Evolutionary conservation across 768 basidiomycete species (phyloP), one percentile per base, ranked within the genome.

Genomic region (Mycena vitilis): DNA sequence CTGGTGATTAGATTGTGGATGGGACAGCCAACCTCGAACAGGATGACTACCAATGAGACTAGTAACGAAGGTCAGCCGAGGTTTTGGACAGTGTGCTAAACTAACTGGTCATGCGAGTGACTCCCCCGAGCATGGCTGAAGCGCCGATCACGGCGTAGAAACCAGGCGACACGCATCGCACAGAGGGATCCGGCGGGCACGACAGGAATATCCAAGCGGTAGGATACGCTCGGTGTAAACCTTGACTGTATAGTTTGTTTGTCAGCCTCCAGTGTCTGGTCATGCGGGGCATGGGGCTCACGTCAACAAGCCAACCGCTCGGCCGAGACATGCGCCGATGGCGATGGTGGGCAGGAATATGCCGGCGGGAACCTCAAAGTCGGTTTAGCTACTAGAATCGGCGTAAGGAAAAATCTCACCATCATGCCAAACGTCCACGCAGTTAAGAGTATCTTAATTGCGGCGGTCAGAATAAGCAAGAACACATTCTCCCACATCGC

Each of bases 351-450:
- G 91, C 25, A 93, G 77, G 77, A 93, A 93, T 30, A 93, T 91
- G 67, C 91, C 91, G 36, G 91, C 90, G 45, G 91, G 91, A 40
- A 93, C 80, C 91, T 92, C 30, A 56, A n/a, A 8, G 34, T 44
- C 18, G 18, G 60, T 10, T 40, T 22, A 71, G 30, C n/a, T n/a
- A n/a, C n/a, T n/a, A 44, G 40, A 55, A 40, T 25, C 9, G 5
- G 59, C 25, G 2, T 36, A 60, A 20, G 13, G 38, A 40, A 40
- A n/a, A 15, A 37, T 62, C 79, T 63, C 70, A 90, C 91, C 88
- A 88, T 90, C 88, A 92, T 91, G 23, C 91, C 91, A 75, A 93
- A 93, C 9, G 91, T 91, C 90, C 91, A 92, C 9, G 90, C 87
- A 36, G 91, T 92, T 23, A 92, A 77, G 1, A 82, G 78, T 30